These are phyloP conservation scores for Leishmania tropica DNA, from an alignment of 208 protist genomes.

Conservation along the genomic window DNA sequence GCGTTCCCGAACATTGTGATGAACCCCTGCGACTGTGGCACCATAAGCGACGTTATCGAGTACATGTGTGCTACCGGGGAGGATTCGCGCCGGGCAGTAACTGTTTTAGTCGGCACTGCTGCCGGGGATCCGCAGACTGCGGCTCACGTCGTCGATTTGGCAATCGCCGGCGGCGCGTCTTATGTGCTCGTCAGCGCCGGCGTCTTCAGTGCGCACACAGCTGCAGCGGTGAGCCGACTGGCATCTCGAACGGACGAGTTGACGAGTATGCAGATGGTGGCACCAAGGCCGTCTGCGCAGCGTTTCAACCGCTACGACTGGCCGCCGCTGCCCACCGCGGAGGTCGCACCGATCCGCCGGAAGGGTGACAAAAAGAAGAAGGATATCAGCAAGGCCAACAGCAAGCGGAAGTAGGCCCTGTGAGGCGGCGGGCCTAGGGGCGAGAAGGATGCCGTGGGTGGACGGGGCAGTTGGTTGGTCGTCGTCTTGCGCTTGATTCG, in stretches of 20 bases:
- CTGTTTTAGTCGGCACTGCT: neutral
- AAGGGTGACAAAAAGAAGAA: constrained; percentile 79
- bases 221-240: constrained; percentile 18
- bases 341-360: constrained; percentile 69
- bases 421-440: neutral
- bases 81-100: neutral
- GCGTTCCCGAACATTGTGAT: constrained; percentile 20
- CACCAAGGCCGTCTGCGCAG: neutral
- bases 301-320: constrained; percentile 9
- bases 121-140: constrained; percentile 21
- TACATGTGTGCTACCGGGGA: neutral
- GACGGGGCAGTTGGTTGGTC: neutral
- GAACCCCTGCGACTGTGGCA: constrained; percentile 10
- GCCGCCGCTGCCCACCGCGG: constrained; percentile 19
- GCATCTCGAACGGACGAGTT: constrained; percentile 19
- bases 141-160: constrained; percentile 24
- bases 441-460: neutral
- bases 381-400: constrained; percentile 14
- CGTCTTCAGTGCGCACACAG: neutral
- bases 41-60: constrained; percentile 3
- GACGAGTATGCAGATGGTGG: neutral
- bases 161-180: constrained; percentile 20
- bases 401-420: constrained; percentile 11
- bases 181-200: constrained; percentile 19
- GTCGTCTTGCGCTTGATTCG: neutral